Evolutionary conservation across 768 basidiomycete species (phyloP).

Genomic region (Hebeloma cylindrosporum): DNA sequence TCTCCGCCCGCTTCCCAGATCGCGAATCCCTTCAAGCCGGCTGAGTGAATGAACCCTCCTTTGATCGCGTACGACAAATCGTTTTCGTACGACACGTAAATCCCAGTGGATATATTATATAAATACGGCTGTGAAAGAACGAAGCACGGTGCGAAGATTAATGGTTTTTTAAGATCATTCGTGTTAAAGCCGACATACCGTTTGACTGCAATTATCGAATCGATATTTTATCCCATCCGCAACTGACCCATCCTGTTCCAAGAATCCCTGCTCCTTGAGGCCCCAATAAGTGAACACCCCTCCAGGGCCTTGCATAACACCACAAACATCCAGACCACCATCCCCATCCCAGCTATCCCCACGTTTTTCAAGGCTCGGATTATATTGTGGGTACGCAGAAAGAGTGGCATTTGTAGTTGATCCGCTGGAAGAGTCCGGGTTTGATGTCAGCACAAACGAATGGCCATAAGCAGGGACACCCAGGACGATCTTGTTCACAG

Average conservation of each 20-base stretch:
- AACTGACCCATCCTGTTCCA: slow-evolving; percentile 44
- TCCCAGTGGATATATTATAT: slow-evolving; percentile 51
- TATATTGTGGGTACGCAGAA: slow-evolving; percentile 53
- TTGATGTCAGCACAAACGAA: slow-evolving; percentile 50
- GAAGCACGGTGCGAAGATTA: slow-evolving; percentile 4
- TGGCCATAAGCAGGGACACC: slow-evolving; percentile 87
- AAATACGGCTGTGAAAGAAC: slow-evolving; percentile 56
- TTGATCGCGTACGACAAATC: slow-evolving; percentile 59
- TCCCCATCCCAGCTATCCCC: slow-evolving; percentile 61
- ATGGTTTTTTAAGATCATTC: slow-evolving; percentile 1
- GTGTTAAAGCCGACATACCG: slow-evolving; percentile 42
- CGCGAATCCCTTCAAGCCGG: slow-evolving; percentile 62
- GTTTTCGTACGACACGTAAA: slow-evolving; percentile 70
- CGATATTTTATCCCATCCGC: slow-evolving; percentile 46
- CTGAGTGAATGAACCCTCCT: slow-evolving; percentile 55
- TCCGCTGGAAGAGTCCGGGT: slow-evolving; percentile 34
- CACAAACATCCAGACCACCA: slow-evolving; percentile 55
- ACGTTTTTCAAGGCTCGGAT: slow-evolving; percentile 38
- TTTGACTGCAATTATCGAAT: slow-evolving; percentile 72
- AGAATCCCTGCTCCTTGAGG: slow-evolving; percentile 54
- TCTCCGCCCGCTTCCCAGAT: slow-evolving; percentile 77
- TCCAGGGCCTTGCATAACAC: slow-evolving; percentile 47
- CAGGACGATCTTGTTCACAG: slow-evolving; percentile 67
- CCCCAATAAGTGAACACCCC: slow-evolving; percentile 68
- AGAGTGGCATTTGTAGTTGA: slow-evolving; percentile 31